Base-by-base conservation (phyloP, 352 stramenopile genomes). In the Aphanomyces astaci region DNA sequence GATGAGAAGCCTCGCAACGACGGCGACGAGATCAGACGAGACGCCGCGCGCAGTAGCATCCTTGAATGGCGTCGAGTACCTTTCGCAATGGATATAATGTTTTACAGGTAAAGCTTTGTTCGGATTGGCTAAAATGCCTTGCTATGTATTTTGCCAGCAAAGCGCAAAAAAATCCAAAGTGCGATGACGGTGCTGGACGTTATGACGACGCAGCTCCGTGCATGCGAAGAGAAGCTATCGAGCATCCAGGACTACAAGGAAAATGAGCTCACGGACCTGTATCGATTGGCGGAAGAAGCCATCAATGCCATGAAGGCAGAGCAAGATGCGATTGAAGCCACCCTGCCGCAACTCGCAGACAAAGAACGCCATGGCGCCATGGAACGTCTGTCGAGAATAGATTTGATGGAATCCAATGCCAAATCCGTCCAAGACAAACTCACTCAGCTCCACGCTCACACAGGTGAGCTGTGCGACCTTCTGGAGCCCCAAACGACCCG, bases 401-500 rank as follows among this genome's bases (percentile, higher is more conserved):
- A 57, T 13, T 19, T 17, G 2, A 10, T 51, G 3, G 62, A 39
- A 9, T 17, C 17, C 9, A 43, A 10, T 40, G 36, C 62, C 30
- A 24, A 19, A 22, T 19, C 15, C 5, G 32, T 68, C 4, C 27
- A 68, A 24, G 15, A 9, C 5, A 51, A 57, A 22, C n/a, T 68
- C 4, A 59, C 27, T 3, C 27, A 57, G 11, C 32, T 68, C 22
- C 28, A 60, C 13, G 45, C 28, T 9, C 33, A 68, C 32, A 43
- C 62, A 7, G 62, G 62, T 2, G 46, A 68, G n/a, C 32, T 68
- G 17, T 68, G 62, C 31, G 46, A 39, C 4, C 3, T 68, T 11
- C 19, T 68, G 3, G 62, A 40, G 24, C 62, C 62, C 22, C 62
- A 68, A 45, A 68, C 39, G 22, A 60, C 24, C 7, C 30, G 24